These are phyloP conservation scores for Cytospora piceae DNA, from an alignment of 2,329 filamentous ascomycete species.

Conservation along the genomic window DNA sequence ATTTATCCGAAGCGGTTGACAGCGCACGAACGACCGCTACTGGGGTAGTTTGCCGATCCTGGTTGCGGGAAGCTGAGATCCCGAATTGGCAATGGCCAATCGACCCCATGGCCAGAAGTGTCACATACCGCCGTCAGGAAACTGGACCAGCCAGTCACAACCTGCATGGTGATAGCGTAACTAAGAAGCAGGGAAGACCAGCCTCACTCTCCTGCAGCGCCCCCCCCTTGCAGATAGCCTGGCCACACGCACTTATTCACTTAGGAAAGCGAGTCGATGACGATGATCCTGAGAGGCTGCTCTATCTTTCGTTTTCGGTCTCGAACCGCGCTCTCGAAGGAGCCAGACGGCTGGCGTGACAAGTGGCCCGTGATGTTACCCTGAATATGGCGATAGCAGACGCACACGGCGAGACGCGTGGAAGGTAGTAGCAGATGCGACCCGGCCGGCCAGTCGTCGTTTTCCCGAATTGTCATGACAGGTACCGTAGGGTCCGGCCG, in stretches of 20 bases:
- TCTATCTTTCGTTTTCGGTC: neutral
- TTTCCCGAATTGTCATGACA: neutral
- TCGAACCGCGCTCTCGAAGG: neutral
- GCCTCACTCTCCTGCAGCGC: conserved; percentile 14
- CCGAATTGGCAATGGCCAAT: conserved; percentile 15
- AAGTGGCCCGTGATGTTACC: neutral
- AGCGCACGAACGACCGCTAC: conserved; percentile 15
- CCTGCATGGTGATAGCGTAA: conserved; percentile 12
- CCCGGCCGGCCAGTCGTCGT: conserved; percentile 2
- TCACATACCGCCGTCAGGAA: conserved; percentile 14
- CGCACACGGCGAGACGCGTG: conserved; percentile 20
- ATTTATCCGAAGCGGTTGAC: conserved; percentile 2
- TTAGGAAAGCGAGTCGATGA: neutral
- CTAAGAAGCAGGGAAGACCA: conserved; percentile 19
- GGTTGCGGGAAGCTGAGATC: conserved; percentile 22
- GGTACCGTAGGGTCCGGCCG: neutral
- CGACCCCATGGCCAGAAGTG: conserved; percentile 14
- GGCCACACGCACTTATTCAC: neutral
- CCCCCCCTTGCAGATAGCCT: conserved; percentile 3
- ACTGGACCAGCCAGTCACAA: conserved; percentile 12
- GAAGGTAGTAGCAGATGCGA: conserved; percentile 7
- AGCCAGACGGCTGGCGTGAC: neutral
- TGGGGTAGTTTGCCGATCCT: conserved; percentile 20
- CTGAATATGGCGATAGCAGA: neutral
- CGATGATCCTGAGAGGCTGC: neutral